Evolutionary conservation across 352 stramenopile species (phyloP), one percentile per base, ranked within the genome.

Genomic region (Pythium angustatum): DNA sequence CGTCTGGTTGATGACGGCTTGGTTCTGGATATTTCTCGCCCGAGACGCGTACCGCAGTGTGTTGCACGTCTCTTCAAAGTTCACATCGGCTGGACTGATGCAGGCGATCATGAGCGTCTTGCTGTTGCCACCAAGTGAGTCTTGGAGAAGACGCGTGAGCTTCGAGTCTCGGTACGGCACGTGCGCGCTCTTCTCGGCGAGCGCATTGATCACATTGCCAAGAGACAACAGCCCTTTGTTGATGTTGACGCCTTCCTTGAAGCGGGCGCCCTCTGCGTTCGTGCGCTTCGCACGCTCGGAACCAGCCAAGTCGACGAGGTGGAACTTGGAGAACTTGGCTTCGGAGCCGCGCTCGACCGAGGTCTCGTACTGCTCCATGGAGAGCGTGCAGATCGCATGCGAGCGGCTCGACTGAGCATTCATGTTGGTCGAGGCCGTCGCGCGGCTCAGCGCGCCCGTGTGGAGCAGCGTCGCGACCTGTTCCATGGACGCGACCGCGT

Each of bases 11-110:
- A 99, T 91, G 55, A 98, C 85, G 1, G 97, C 95, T 61, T 93
- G 90, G 74, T 99, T 99, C 67, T 99, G 96, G 68, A 99, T 99
- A 57, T 99, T 98, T 47, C 99, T 99, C 6, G 98, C 95, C 22
- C 97, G 90, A 53, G 97, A 96, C 1, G 97, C 96, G 63, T 91
- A 94, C 19, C 97, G 85, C 19, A 99, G 78, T 51, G 97, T 99
- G 31, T 90, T 98, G 11, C 98, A 77, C 0, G 97, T 99, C 72
- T 99, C 98, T 65, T 93, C 82, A 47, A 88, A 87, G 58, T 96
- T 96, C 8, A 91, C 56, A 30, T 91, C 78, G 0, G 90, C 84
- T 0, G 90, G 88, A 48, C 82, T 96, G 40, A 92, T 65, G 49
- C 81, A 93, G 17, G 88, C 85, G 48, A 97, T 93, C 88, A 97